Evolutionary conservation across 345 rosid species (phyloP).

Genomic region (Lepidium didymum): DNA sequence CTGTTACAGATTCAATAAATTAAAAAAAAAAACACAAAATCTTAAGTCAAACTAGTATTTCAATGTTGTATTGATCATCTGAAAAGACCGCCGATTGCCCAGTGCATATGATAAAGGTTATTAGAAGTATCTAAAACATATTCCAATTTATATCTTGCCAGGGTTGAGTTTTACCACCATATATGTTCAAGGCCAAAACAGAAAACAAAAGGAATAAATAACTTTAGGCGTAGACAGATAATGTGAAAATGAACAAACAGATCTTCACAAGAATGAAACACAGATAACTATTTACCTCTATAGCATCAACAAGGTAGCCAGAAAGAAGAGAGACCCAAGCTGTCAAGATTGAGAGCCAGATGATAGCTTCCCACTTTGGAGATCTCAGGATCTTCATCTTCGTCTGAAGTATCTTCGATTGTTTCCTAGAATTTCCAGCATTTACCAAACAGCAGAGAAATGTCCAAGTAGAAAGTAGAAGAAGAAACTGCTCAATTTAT

Average conservation of each 20-base stretch:
- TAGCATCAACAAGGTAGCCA: constrained; percentile 84
- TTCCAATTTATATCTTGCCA: neutral
- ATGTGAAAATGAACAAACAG: neutral
- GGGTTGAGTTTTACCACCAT: neutral
- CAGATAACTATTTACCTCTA: constrained; percentile 42
- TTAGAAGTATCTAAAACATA: neutral
- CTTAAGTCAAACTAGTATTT: neutral
- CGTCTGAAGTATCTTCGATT: constrained; percentile 32
- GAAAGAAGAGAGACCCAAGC: constrained; percentile 90
- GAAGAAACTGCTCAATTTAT: neutral
- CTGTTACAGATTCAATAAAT: constrained; percentile 20
- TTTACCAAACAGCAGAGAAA: constrained; percentile 11
- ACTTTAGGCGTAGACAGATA: no score
- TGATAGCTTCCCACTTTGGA: constrained; percentile 74
- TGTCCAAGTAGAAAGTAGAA: constrained; percentile 13
- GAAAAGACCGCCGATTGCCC: neutral
- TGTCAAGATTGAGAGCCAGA: constrained; percentile 82
- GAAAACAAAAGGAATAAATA: no score
- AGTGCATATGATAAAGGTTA: neutral
- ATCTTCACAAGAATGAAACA: neutral
- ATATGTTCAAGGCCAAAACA: no score
- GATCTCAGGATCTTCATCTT: constrained; percentile 69
- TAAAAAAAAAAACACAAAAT: neutral
- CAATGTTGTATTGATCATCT: neutral
- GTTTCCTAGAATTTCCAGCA: constrained; percentile 47